These are phyloP conservation scores for Tremella fuciformis DNA, from an alignment of 768 basidiomycete genomes.

Conservation along the genomic window DNA sequence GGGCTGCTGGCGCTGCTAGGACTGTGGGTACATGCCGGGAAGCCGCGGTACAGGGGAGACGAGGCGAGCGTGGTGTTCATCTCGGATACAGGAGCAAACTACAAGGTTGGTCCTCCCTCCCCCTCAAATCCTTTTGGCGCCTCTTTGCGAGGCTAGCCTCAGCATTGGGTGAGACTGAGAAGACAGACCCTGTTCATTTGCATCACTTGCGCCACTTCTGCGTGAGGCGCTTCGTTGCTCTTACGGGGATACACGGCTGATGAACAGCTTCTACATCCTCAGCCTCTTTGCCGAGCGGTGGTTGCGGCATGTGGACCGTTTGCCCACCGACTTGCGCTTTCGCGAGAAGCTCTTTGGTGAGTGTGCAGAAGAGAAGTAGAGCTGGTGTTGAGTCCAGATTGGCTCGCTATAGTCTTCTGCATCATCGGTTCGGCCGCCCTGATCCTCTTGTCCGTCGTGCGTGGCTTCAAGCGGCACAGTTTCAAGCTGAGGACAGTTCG, in stretches of 20 bases:
- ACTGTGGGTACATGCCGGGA: conserved; percentile 45
- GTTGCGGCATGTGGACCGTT: conserved; percentile 53
- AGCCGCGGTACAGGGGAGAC: conserved; percentile 45
- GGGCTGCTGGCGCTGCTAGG: conserved; percentile 46
- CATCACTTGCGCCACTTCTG: conserved; percentile 28
- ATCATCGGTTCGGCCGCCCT: conserved; percentile 49
- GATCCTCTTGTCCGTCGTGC: conserved; percentile 47
- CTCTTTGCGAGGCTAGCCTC: neutral
- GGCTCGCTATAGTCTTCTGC: conserved; percentile 50
- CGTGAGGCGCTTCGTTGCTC: conserved; percentile 3
- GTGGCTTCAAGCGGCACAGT: conserved; percentile 11
- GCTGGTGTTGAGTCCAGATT: conserved; percentile 30
- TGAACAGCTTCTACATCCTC: conserved; percentile 45
- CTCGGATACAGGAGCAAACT: conserved; percentile 49
- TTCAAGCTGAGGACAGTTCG: conserved; percentile 33
- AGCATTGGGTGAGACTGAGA: neutral
- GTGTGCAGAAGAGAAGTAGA: conserved; percentile 10
- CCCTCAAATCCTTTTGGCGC: neutral
- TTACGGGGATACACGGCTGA: neutral
- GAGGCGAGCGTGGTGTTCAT: conserved; percentile 51
- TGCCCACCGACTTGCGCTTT: conserved; percentile 48
- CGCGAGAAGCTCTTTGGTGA: conserved; percentile 49
- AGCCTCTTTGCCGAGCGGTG: conserved; percentile 52
- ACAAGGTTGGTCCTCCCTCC: conserved; percentile 8
- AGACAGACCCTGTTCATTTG: conserved; percentile 41